Conservation (phyloP, 495 filamentous ascomycete genomes). For the Talaromyces trachyspermus region DNA sequence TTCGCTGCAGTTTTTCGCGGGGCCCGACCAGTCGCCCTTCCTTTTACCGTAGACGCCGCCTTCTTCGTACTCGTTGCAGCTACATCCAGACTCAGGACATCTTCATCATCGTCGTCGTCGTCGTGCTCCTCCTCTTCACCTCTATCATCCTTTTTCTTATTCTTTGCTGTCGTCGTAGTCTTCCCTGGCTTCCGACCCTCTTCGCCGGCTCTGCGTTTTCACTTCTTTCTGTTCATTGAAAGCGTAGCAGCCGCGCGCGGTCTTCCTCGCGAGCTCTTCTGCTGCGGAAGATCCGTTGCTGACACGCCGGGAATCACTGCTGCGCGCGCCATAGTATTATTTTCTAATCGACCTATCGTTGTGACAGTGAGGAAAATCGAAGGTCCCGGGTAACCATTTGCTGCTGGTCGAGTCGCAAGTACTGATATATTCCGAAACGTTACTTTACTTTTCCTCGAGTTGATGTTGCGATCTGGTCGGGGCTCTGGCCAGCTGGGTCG, state of each 20-base stretch:
- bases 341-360: background rate
- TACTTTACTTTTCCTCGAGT: too few species aligned
- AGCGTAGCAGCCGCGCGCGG: background rate
- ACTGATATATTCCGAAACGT: too few species aligned
- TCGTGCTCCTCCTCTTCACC: slow-evolving; percentile 17
- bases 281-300: slow-evolving; percentile 4
- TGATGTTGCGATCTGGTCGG: too few species aligned
- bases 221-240: background rate
- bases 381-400: background rate
- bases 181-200: slow-evolving; percentile 12
- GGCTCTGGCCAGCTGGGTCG: too few species aligned
- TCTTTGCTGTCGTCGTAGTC: slow-evolving; percentile 11
- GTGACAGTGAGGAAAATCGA: background rate
- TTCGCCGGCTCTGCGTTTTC: slow-evolving; percentile 14
- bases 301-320: slow-evolving; percentile 5
- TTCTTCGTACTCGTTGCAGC: slow-evolving; percentile 4
- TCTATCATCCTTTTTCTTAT: slow-evolving; percentile 9
- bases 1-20: slow-evolving; percentile 14
- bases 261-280: slow-evolving; percentile 14
- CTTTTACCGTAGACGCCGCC: slow-evolving; percentile 4
- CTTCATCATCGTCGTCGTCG: slow-evolving; percentile 36
- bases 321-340: slow-evolving; percentile 6
- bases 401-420: background rate
- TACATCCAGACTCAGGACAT: slow-evolving; percentile 13
- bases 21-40: slow-evolving; percentile 12